Base-by-base conservation (phyloP, 2,329 filamentous ascomycete genomes). In the Dactylellina parvicollis region DNA sequence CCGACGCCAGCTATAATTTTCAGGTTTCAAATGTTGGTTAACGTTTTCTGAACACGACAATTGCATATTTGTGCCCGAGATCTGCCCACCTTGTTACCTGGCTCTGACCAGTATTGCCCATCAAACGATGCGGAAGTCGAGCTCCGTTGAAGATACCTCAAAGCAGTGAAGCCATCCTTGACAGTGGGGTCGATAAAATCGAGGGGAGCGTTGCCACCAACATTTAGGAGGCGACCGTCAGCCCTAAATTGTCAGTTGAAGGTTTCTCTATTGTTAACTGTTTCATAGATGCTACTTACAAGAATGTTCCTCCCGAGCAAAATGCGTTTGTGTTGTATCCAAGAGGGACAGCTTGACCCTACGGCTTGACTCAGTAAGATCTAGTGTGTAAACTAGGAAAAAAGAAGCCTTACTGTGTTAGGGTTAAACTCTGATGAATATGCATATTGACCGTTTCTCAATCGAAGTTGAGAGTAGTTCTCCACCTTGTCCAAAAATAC, bases 401-500 rank as follows among this genome's bases (percentile, higher is more conserved):
- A 80, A 4, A 83, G 81, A 10, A 26, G 4, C 10, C 24, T 18
- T 66, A 81, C 80, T 36, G 80, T 80, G 64, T 86, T 84, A 0
- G 86, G 85, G 76, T 88, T 83, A 74, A 86, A 88, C 76, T 88
- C 85, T 1, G 85, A 82, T 8, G 86, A 87, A 80, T 87, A 88
- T 0, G 87, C 87, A 73, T 83, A 86, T 60, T 84, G 82, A 26
- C 85, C 85, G 77, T 86, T 84, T 47, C 46, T 55, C 5, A 87
- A 81, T 74, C 81, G 84, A 47, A 88, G 76, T 70, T 88, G 82
- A 0, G 86, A 87, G 79, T 86, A 88, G 78, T 88, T 85, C 78
- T 88, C 86, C 28, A 88, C 82, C 78, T 88, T 89, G 81, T 88
- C 87, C 14, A 88, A 80, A 79, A 88, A 88, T 36, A 86, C 82